Percentiles rank a stretch among this genome's conserved stretches.
phyloP scores from a whole-genome alignment of 352 stramenopile genomes.

The Blastocystis sp. region DNA sequence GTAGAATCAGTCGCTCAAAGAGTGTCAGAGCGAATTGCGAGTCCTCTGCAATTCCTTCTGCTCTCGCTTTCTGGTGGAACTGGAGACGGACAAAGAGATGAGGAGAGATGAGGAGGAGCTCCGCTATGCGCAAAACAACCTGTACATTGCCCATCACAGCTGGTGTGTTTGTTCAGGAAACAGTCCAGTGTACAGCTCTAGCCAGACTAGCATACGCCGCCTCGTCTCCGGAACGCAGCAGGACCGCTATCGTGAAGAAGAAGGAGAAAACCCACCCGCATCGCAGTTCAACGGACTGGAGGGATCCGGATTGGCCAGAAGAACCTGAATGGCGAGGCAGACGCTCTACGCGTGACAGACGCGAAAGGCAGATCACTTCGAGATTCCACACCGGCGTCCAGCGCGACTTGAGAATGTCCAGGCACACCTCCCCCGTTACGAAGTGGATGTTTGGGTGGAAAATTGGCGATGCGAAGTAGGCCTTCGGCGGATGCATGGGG shows the following conservation, averaged over 20 bases:
- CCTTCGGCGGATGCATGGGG: constrained; percentile 61
- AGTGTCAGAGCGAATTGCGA: background rate
- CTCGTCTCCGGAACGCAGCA: constrained; percentile 32
- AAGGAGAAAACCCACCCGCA: constrained; percentile 36
- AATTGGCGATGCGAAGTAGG: constrained; percentile 33
- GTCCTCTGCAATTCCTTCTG: background rate
- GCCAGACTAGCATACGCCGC: constrained; percentile 44
- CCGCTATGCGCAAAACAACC: background rate
- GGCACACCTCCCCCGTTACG: constrained; percentile 55
- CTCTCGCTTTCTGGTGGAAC: background rate
- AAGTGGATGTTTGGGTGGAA: constrained; percentile 69
- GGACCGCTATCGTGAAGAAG: background rate
- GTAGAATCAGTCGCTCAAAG: background rate
- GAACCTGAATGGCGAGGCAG: constrained; percentile 24
- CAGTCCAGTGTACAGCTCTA: background rate
- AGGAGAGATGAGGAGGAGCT: background rate
- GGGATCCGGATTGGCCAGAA: constrained; percentile 58
- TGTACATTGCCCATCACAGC: background rate
- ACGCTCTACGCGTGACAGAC: constrained; percentile 23
- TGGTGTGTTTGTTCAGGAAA: background rate
- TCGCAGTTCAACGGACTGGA: constrained; percentile 64
- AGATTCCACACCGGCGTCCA: constrained; percentile 59
- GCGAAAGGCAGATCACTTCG: constrained; percentile 3
- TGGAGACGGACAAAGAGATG: background rate
- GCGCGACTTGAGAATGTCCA: constrained; percentile 54